Conservation (phyloP, 768 basidiomycete species). For the Mycena albidolilacea region DNA sequence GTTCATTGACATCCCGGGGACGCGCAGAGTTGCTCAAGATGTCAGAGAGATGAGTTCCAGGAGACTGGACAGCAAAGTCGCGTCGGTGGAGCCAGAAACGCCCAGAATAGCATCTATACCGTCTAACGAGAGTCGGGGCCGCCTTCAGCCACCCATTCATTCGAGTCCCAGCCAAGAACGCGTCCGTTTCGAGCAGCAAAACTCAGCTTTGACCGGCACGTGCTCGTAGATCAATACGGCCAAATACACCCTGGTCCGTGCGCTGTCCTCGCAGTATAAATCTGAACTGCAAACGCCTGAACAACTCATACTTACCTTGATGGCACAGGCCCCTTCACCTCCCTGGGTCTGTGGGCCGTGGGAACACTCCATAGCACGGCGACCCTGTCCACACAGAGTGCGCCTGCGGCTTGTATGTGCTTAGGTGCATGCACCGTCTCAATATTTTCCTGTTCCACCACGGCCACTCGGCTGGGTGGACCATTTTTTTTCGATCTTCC, state of each 20-base stretch:
- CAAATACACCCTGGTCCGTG: not conserved
- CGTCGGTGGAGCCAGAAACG: no score
- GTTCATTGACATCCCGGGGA: no score
- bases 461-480: constrained; percentile 63
- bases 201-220: not conserved
- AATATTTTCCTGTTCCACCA: constrained; percentile 86
- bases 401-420: constrained; percentile 73
- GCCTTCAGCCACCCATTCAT: no score
- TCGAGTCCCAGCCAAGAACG: no score
- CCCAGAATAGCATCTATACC: no score
- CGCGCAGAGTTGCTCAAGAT: no score
- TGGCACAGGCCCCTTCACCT: constrained; percentile 40
- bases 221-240: not conserved
- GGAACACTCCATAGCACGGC: constrained; percentile 73
- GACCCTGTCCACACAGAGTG: constrained; percentile 78
- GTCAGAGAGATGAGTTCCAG: no score
- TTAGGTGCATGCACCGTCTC: constrained; percentile 83
- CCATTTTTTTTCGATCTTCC: constrained; percentile 24
- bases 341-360: constrained; percentile 39
- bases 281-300: not conserved
- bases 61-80: no score
- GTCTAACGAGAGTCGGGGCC: no score
- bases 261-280: not conserved
- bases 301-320: constrained; percentile 41
- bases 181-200: no score